Evolutionary conservation across 805 yeast genomes (phyloP).

Genomic region (Schizosaccharomyces osmophilus): DNA sequence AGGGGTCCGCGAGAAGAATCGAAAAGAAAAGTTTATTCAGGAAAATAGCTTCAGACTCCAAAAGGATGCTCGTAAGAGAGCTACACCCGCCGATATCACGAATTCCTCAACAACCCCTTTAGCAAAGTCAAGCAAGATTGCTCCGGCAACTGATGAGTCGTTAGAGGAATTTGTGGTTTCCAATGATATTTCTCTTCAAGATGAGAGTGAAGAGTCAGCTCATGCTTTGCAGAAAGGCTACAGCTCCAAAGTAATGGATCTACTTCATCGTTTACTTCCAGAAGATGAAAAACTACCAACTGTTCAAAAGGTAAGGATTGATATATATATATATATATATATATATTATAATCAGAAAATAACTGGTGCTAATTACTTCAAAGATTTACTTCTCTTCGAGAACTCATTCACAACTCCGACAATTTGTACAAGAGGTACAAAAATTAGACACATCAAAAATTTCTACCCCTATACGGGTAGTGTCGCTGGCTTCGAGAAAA

Average conservation of each 20-base stretch:
- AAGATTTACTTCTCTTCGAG: constrained; percentile 52
- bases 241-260: not conserved
- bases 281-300: constrained; percentile 5
- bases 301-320: constrained; percentile 10
- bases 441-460: constrained; percentile 39
- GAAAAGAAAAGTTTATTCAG: not conserved
- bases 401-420: constrained; percentile 73
- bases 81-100: too few relatives aligned
- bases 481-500: constrained; percentile 61
- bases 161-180: not conserved
- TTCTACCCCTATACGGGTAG: constrained; percentile 22
- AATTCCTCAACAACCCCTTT: too few relatives aligned
- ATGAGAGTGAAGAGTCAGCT: not conserved
- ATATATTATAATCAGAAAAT: not conserved
- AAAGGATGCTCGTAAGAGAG: too few relatives aligned
- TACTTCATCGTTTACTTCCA: not conserved
- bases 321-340: too few relatives aligned
- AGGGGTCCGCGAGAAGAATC: constrained; percentile 5
- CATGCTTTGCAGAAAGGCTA: not conserved
- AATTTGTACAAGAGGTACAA: constrained; percentile 48
- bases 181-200: not conserved
- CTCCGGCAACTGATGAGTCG: not conserved
- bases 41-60: too few relatives aligned
- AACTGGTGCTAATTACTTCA: not conserved
- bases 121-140: too few relatives aligned